phyloP scores from a whole-genome alignment of 78 protist genomes.

The Chrysochromulina parva region DNA sequence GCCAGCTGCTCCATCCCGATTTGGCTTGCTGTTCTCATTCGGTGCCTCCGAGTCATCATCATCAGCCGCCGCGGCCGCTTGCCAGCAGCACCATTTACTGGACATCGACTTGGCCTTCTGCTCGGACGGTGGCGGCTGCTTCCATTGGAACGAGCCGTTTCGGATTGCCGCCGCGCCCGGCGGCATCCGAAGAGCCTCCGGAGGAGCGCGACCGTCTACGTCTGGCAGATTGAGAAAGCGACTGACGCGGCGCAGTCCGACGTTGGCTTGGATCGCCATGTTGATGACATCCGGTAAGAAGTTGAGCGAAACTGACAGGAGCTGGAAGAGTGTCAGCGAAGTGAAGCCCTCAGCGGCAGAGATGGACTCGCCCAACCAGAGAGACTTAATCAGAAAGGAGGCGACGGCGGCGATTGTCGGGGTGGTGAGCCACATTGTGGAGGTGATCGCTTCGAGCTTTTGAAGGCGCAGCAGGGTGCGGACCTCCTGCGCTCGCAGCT shows the following conservation, averaged over 20 bases:
- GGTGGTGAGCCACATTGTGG: neutral
- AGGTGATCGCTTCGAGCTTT: neutral
- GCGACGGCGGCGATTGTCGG: neutral
- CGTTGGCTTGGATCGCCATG: neutral
- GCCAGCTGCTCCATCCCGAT: too few relatives aligned
- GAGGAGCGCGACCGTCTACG: neutral
- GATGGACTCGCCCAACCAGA: neutral
- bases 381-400: neutral
- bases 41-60: too few relatives aligned
- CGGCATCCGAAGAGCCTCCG: too few relatives aligned
- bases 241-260: neutral
- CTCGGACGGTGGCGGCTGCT: too few relatives aligned
- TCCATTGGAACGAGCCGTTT: too few relatives aligned
- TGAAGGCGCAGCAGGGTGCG: neutral
- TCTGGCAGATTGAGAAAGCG: neutral
- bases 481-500: neutral
- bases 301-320: neutral
- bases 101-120: too few relatives aligned
- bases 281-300: neutral
- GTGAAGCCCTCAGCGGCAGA: conserved; percentile 56
- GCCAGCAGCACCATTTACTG: too few relatives aligned
- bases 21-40: too few relatives aligned
- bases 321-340: conserved; percentile 36
- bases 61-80: too few relatives aligned
- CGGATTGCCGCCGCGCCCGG: too few relatives aligned